Percentiles rank a stretch among this genome's conserved stretches.
These are phyloP conservation scores for Elsinoe necatrix DNA, from an alignment of 2,329 filamentous ascomycete species.

Conservation along the genomic window DNA sequence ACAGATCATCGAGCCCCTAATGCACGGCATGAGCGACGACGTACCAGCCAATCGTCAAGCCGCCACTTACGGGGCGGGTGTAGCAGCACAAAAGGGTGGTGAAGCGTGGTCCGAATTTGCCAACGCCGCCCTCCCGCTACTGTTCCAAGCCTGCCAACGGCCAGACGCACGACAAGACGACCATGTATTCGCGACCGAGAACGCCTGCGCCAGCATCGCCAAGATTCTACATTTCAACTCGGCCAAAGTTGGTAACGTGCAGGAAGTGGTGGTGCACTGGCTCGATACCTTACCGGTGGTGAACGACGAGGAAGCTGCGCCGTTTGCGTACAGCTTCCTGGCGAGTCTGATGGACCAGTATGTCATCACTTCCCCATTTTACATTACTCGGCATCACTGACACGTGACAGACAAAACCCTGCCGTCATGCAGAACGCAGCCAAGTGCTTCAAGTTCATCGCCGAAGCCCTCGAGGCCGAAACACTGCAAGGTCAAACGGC, in stretches of 20 bases:
- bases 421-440: constrained; percentile 67
- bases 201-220: constrained; percentile 89
- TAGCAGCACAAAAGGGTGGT: constrained; percentile 88
- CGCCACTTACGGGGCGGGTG: constrained; percentile 89
- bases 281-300: constrained; percentile 81
- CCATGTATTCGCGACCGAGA: constrained; percentile 94
- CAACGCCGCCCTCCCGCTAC: constrained; percentile 64
- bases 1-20: constrained; percentile 77
- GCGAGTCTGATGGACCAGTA: constrained; percentile 90
- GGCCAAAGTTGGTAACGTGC: constrained; percentile 63
- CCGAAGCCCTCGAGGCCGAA: constrained; percentile 81
- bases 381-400: constrained; percentile 23
- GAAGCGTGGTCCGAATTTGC: constrained; percentile 81
- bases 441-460: constrained; percentile 77
- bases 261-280: constrained; percentile 76
- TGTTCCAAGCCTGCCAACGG: constrained; percentile 78
- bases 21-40: constrained; percentile 75
- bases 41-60: constrained; percentile 91
- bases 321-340: constrained; percentile 89
- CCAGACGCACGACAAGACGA: constrained; percentile 80
- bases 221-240: constrained; percentile 93
- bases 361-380: constrained; percentile 39
- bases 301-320: constrained; percentile 94
- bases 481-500: constrained; percentile 80
- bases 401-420: constrained; percentile 64